These are phyloP conservation scores for Barnettozyma botsteinii DNA, from an alignment of 805 yeast genomes.

Conservation along the genomic window DNA sequence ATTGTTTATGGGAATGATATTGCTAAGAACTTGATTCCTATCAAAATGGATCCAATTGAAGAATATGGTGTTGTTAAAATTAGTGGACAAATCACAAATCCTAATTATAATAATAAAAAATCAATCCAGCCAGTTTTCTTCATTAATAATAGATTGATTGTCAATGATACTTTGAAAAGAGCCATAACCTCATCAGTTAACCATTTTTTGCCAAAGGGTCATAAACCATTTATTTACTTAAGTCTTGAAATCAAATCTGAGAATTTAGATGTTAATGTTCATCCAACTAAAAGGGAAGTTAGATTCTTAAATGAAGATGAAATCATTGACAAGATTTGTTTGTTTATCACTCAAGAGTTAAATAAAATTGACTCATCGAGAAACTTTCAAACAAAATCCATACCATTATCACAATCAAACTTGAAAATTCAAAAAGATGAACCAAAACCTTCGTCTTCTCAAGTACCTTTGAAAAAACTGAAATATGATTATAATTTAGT, in stretches of 20 bases:
- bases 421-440: neutral
- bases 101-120: conserved; percentile 67
- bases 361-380: conserved; percentile 60
- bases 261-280: conserved; percentile 87
- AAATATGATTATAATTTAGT: conserved; percentile 63
- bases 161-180: conserved; percentile 73
- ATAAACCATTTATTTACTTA: conserved; percentile 70
- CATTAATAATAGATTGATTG: conserved; percentile 77
- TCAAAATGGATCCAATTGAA: conserved; percentile 31
- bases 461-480: conserved; percentile 16
- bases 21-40: conserved; percentile 55
- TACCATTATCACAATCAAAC: conserved; percentile 25
- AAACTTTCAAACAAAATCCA: conserved; percentile 58
- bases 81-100: conserved; percentile 60
- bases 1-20: conserved; percentile 63
- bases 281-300: conserved; percentile 93
- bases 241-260: conserved; percentile 60
- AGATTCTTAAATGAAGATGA: conserved; percentile 82
- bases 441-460: neutral
- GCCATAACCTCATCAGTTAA: conserved; percentile 45
- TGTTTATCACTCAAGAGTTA: conserved; percentile 43
- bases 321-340: conserved; percentile 58
- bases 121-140: conserved; percentile 66
- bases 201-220: conserved; percentile 68
- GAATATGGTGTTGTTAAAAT: conserved; percentile 47